Conservation (phyloP, 805 yeast species). For the Ogataea pini region DNA sequence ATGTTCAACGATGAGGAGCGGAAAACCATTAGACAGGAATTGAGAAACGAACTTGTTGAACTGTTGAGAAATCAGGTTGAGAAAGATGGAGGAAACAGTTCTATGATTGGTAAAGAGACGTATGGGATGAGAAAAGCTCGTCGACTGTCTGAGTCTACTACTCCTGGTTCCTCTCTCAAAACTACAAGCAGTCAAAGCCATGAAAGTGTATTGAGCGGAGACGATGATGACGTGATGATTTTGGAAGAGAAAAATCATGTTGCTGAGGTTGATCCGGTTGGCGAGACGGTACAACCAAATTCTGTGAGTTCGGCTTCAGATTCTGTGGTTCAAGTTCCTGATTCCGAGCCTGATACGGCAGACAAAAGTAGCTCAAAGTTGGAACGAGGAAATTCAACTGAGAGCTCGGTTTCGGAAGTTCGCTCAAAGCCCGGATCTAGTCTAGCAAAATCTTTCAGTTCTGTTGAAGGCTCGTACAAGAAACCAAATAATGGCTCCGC, state of each 20-base stretch:
- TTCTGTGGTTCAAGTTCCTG: neutral
- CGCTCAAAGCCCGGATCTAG: neutral
- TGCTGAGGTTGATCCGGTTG: neutral
- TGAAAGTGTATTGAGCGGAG: neutral
- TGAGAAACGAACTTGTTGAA: conserved; percentile 28
- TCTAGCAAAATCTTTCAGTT: neutral
- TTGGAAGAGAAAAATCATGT: conserved; percentile 1
- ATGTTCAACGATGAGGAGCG: conserved; percentile 32
- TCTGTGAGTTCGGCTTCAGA: too few species aligned
- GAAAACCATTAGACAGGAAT: conserved; percentile 24
- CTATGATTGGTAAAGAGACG: conserved; percentile 28
- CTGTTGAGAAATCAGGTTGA: conserved; percentile 32
- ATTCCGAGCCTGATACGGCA: neutral
- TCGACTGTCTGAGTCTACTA: neutral
- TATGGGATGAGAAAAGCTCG: conserved; percentile 9
- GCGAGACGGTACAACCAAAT: neutral
- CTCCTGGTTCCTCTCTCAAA: neutral
- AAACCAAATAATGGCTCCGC: neutral
- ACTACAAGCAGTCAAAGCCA: neutral
- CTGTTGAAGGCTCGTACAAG: neutral
- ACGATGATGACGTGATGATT: conserved; percentile 13
- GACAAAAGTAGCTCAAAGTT: neutral
- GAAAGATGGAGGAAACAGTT: conserved; percentile 25
- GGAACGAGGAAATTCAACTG: too few species aligned
- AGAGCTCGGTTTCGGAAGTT: too few species aligned